Evolutionary conservation across 2,329 filamentous ascomycete genomes (phyloP).

Genomic region (Ramichloridium luteum): DNA sequence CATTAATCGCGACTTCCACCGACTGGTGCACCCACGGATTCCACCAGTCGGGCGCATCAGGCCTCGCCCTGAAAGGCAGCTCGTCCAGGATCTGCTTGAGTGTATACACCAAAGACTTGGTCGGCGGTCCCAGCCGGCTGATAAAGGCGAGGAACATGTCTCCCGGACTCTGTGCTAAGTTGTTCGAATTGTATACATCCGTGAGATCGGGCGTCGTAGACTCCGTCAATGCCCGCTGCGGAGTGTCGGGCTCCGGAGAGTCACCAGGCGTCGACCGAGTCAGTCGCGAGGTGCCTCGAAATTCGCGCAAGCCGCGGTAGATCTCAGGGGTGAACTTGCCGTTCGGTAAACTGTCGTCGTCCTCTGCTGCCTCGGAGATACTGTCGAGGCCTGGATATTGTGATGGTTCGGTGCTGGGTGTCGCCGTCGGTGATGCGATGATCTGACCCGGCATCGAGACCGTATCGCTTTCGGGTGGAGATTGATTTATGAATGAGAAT

Average conservation of each 20-base stretch:
- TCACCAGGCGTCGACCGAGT: too few species aligned
- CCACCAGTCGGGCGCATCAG: constrained; percentile 19
- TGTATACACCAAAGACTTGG: constrained; percentile 91
- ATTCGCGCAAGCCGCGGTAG: not conserved
- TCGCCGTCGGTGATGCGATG: not conserved
- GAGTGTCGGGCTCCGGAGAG: not conserved
- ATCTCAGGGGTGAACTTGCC: too few species aligned
- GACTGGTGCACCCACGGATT: constrained; percentile 29
- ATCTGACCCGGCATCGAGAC: not conserved
- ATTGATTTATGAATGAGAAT: constrained; percentile 67
- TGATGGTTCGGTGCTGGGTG: too few species aligned
- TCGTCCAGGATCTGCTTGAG: constrained; percentile 80
- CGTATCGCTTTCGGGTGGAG: constrained; percentile 12
- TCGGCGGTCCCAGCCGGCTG: constrained; percentile 73
- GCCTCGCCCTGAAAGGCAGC: constrained; percentile 51
- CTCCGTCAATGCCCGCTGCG: not conserved
- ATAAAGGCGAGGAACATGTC: constrained; percentile 93
- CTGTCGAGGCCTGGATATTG: not conserved
- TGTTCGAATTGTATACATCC: constrained; percentile 2
- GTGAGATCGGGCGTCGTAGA: not conserved
- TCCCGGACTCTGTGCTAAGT: constrained; percentile 35
- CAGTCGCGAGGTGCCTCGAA: not conserved
- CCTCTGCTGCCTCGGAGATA: not conserved
- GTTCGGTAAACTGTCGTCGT: not conserved
- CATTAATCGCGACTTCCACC: constrained; percentile 61